phyloP scores from a whole-genome alignment of 148 eudicot genomes.

The Spergularia marina region DNA sequence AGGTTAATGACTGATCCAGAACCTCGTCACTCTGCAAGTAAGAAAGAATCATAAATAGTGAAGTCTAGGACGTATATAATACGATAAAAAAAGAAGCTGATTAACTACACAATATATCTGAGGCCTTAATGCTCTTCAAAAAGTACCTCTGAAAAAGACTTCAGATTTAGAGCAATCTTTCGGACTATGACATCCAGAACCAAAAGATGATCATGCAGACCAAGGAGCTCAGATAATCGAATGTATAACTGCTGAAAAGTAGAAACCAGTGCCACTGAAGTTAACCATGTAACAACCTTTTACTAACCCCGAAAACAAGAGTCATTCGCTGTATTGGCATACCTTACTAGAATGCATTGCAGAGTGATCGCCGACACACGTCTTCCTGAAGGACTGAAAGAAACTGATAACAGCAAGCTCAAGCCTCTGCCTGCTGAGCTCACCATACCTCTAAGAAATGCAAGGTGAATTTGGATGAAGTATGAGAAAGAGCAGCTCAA shows the following conservation, averaged over 20 bases:
- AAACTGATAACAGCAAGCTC: conserved; percentile 82
- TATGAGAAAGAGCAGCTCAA: neutral
- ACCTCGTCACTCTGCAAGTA: conserved; percentile 70
- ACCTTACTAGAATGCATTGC: conserved; percentile 87
- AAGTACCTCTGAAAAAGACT: conserved; percentile 72
- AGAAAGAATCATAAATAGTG: conserved; percentile 4
- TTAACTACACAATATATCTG: neutral
- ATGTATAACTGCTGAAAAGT: conserved; percentile 76
- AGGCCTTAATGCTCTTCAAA: neutral
- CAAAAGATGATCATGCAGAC: conserved; percentile 77
- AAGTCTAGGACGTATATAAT: conserved; percentile 6
- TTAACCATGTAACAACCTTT: neutral
- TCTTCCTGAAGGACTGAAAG: conserved; percentile 68
- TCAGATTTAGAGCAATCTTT: conserved; percentile 80
- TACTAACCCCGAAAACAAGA: neutral
- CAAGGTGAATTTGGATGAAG: conserved; percentile 6
- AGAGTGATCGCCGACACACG: conserved; percentile 70
- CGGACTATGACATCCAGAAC: conserved; percentile 76
- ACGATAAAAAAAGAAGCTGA: neutral
- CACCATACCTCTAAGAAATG: conserved; percentile 73
- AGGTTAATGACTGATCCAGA: conserved; percentile 67
- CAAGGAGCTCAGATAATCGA: conserved; percentile 85
- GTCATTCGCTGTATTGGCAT: conserved; percentile 10
- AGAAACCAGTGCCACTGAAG: conserved; percentile 6
- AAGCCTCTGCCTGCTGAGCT: conserved; percentile 81